Conservation (phyloP, 1,284 basidiomycete species). For the Pterulicium gracile region DNA sequence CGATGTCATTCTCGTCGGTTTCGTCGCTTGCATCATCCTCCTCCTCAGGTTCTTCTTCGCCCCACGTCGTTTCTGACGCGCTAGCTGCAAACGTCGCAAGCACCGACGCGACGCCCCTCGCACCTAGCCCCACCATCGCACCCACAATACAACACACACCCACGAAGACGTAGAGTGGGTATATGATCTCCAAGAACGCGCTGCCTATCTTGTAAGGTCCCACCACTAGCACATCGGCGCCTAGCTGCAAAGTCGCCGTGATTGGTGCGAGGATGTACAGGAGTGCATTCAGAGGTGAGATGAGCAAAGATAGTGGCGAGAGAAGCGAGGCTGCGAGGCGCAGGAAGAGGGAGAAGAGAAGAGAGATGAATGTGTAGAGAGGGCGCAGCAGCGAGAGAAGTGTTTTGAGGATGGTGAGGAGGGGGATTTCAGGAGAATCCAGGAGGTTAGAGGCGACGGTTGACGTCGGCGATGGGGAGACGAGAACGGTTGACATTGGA, state of each 20-base stretch:
- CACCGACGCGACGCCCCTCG: conserved; percentile 20
- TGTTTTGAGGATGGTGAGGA: neutral
- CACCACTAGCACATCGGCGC: conserved; percentile 30
- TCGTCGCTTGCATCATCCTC: too few relatives aligned
- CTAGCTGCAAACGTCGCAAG: too few relatives aligned
- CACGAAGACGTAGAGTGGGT: conserved; percentile 51
- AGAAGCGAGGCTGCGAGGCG: conserved; percentile 20
- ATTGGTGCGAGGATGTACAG: conserved; percentile 41
- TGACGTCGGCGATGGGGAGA: too few relatives aligned
- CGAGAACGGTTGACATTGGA: too few relatives aligned
- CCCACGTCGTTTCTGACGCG: too few relatives aligned
- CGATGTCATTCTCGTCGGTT: too few relatives aligned
- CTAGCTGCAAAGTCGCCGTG: conserved; percentile 29
- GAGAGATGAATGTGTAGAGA: neutral
- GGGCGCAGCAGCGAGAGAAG: neutral
- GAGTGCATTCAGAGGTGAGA: conserved; percentile 23
- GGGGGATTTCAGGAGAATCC: too few relatives aligned
- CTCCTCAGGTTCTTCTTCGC: too few relatives aligned
- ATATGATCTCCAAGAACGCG: conserved; percentile 33
- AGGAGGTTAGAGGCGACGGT: too few relatives aligned
- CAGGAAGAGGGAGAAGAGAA: conserved; percentile 11
- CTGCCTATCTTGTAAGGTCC: conserved; percentile 32
- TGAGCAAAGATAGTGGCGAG: conserved; percentile 14
- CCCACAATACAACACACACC: conserved; percentile 49
- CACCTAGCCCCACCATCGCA: conserved; percentile 33